phyloP scores from a whole-genome alignment of 2,329 filamentous ascomycete genomes.

The Exophiala sp. region DNA sequence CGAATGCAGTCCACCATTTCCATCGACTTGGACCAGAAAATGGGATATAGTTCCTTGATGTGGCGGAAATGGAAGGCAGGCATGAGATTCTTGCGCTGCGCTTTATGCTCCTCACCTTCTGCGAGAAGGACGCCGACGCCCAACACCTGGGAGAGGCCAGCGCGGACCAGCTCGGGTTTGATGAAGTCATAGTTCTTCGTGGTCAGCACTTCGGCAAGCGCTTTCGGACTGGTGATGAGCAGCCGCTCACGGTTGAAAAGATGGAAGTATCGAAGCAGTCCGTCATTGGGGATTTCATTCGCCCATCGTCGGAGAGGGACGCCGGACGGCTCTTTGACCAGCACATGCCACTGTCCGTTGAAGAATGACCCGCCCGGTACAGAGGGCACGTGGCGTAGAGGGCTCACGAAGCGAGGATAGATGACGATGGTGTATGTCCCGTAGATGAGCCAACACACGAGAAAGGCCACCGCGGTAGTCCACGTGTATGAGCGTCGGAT shows the following conservation, averaged over 20 bases:
- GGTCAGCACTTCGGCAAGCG: conserved; percentile 63
- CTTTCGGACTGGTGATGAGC: conserved; percentile 57
- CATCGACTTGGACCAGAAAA: conserved; percentile 73
- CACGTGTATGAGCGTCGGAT: conserved; percentile 30
- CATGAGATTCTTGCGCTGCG: conserved; percentile 68
- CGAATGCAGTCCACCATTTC: conserved; percentile 61
- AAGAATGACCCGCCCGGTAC: conserved; percentile 44
- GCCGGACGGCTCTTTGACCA: conserved; percentile 39
- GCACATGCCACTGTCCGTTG: conserved; percentile 41
- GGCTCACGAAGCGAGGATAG: conserved; percentile 55
- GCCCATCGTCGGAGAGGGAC: conserved; percentile 45
- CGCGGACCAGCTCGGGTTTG: conserved; percentile 52
- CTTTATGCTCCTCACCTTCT: conserved; percentile 85
- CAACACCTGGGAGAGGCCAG: conserved; percentile 34
- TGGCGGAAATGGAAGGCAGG: conserved; percentile 83
- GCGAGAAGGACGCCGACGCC: conserved; percentile 57
- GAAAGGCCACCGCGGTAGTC: conserved; percentile 29
- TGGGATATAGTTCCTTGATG: conserved; percentile 74
- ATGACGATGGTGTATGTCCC: conserved; percentile 41
- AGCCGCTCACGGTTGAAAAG: conserved; percentile 59
- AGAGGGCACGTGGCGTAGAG: conserved; percentile 52
- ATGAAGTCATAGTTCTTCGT: conserved; percentile 64
- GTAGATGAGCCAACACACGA: conserved; percentile 26
- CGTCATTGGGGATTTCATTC: conserved; percentile 58
- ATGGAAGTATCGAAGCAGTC: conserved; percentile 61